Conservation (phyloP, 352 stramenopile species). For the Blastocystis sp. region DNA sequence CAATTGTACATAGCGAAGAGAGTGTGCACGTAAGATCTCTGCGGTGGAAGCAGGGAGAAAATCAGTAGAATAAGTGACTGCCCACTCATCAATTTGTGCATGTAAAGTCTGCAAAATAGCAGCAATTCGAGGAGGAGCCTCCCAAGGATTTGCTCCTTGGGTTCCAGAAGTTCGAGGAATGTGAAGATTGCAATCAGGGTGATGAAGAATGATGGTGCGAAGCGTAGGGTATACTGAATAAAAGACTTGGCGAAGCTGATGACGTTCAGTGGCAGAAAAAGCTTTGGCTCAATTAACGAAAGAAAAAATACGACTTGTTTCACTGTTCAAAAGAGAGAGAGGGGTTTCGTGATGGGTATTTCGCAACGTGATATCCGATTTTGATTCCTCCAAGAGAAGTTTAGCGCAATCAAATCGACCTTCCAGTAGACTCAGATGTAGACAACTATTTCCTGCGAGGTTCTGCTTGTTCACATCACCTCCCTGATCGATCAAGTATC, state of each 20-base stretch:
- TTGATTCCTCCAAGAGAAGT: conserved; percentile 34
- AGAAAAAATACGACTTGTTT: not conserved
- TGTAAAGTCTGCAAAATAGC: conserved; percentile 71
- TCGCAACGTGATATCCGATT: not conserved
- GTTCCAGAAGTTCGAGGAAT: conserved; percentile 63
- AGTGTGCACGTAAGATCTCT: conserved; percentile 76
- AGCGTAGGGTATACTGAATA: conserved; percentile 67
- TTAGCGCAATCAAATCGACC: not conserved
- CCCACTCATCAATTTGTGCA: conserved; percentile 67
- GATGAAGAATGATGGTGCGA: conserved; percentile 78
- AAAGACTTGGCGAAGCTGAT: conserved; percentile 60
- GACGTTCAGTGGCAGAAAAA: not conserved
- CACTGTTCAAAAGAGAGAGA: conserved; percentile 48
- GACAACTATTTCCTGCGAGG: conserved; percentile 63
- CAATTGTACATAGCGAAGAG: conserved; percentile 78
- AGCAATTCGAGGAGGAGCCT: conserved; percentile 75
- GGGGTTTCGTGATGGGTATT: conserved; percentile 64
- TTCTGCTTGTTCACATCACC: conserved; percentile 10
- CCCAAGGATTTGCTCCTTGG: conserved; percentile 72
- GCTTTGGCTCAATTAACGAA: not conserved
- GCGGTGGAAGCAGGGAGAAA: conserved; percentile 76
- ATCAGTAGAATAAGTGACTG: conserved; percentile 70
- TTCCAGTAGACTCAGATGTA: conserved; percentile 62
- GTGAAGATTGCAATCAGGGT: conserved; percentile 81
- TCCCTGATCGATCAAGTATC: conserved; percentile 47